Evolutionary conservation across 371 early-diverging fungal species (phyloP).

Genomic region (Gilbertella persicaria): DNA sequence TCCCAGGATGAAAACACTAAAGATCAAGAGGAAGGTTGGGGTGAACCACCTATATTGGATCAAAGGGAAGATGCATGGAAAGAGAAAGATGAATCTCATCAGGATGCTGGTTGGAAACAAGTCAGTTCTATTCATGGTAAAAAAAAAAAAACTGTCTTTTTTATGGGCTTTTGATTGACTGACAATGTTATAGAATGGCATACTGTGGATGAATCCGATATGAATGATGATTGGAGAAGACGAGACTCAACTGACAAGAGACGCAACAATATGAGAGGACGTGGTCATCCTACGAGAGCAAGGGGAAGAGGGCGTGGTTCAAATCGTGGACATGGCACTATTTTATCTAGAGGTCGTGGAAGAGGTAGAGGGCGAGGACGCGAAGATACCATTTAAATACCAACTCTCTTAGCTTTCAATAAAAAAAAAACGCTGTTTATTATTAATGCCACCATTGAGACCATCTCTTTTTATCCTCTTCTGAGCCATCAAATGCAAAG

Average conservation of each 20-base stretch:
- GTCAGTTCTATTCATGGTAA: too few species aligned
- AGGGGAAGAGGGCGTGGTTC: conserved; percentile 20
- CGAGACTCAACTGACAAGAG: not conserved
- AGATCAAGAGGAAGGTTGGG: not conserved
- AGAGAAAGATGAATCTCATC: not conserved
- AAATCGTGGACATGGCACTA: conserved; percentile 8
- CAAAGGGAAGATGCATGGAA: not conserved
- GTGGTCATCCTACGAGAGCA: conserved; percentile 9
- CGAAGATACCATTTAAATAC: not conserved
- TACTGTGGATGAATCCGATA: not conserved
- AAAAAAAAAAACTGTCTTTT: too few species aligned
- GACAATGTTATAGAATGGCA: not conserved
- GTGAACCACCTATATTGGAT: not conserved
- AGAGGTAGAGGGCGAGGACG: conserved; percentile 22
- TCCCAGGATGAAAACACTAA: not conserved
- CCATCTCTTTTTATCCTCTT: conserved; percentile 46
- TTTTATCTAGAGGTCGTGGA: conserved; percentile 1
- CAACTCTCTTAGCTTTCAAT: not conserved
- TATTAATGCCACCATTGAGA: conserved; percentile 45
- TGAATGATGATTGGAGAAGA: conserved; percentile 16
- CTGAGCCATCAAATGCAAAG: conserved; percentile 62
- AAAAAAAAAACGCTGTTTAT: not conserved
- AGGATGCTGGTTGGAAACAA: not conserved
- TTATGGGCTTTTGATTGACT: too few species aligned
- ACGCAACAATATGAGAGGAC: not conserved